Percentiles rank a stretch among this genome's conserved stretches.
Evolutionary conservation across 2,329 filamentous ascomycete genomes (phyloP).

Genomic region (Aspergillus fructus): DNA sequence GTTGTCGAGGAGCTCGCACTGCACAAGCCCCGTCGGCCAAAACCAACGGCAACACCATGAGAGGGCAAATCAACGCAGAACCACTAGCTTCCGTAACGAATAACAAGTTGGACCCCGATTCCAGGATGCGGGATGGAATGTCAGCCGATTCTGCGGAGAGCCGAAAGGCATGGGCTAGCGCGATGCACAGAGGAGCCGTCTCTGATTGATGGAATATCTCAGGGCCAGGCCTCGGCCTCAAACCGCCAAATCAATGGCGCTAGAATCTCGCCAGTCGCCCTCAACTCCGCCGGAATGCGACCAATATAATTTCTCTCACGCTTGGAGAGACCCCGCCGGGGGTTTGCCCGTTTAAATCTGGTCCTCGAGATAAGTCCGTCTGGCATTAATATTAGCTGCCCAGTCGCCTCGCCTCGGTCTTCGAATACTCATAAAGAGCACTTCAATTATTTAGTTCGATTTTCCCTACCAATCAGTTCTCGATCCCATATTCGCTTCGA

Average conservation of each 20-base stretch:
- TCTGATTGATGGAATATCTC: constrained; percentile 26
- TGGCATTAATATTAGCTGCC: constrained; percentile 21
- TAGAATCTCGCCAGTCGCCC: neutral
- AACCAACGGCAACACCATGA: neutral
- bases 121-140: constrained; percentile 5
- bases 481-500: neutral
- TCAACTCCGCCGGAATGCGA: neutral
- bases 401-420: constrained; percentile 14
- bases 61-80: neutral
- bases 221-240: constrained; percentile 14
- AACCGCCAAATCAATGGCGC: constrained; percentile 17
- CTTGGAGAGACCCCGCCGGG: constrained; percentile 30
- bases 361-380: constrained; percentile 11
- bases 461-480: constrained; percentile 12
- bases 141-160: constrained; percentile 17
- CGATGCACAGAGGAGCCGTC: constrained; percentile 3
- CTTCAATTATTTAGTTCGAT: constrained; percentile 5
- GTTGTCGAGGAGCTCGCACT: neutral
- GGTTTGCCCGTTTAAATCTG: constrained; percentile 28
- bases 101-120: neutral
- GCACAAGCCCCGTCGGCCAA: neutral
- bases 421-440: constrained; percentile 4
- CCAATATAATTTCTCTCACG: constrained; percentile 4
- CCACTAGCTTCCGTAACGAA: constrained; percentile 6
- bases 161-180: neutral